phyloP scores from a whole-genome alignment of 208 protist species.

The Trichomonas vaginalis region DNA sequence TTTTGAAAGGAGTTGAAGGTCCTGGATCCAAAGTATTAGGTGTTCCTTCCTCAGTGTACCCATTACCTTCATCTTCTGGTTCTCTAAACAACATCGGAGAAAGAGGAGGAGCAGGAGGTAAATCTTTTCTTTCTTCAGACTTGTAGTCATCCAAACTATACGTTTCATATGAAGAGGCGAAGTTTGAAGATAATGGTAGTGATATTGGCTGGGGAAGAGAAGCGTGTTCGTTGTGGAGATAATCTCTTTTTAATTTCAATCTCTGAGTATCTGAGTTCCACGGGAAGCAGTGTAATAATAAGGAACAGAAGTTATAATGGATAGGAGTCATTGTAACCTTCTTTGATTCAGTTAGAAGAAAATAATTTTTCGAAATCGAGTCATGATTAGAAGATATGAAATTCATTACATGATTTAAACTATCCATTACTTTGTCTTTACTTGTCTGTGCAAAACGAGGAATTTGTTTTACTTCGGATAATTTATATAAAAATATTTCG shows the following conservation, averaged over 20 bases:
- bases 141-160: neutral
- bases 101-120: neutral
- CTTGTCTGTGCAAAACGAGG: neutral
- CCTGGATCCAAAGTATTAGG: neutral
- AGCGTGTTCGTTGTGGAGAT: neutral
- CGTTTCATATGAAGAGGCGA: neutral
- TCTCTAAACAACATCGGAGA: neutral
- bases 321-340: neutral
- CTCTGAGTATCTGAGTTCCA: neutral
- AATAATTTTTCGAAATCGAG: neutral
- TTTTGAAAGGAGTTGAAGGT: neutral
- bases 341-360: neutral
- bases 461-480: neutral
- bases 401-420: neutral
- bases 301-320: neutral
- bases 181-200: neutral
- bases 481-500: neutral
- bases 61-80: neutral
- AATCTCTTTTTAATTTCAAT: neutral
- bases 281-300: neutral
- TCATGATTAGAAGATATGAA: neutral
- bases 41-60: neutral
- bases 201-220: neutral
- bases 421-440: neutral
- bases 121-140: neutral